Evolutionary conservation across 306 rosid genomes (phyloP).

Genomic region (Aeschynomene evenia): DNA sequence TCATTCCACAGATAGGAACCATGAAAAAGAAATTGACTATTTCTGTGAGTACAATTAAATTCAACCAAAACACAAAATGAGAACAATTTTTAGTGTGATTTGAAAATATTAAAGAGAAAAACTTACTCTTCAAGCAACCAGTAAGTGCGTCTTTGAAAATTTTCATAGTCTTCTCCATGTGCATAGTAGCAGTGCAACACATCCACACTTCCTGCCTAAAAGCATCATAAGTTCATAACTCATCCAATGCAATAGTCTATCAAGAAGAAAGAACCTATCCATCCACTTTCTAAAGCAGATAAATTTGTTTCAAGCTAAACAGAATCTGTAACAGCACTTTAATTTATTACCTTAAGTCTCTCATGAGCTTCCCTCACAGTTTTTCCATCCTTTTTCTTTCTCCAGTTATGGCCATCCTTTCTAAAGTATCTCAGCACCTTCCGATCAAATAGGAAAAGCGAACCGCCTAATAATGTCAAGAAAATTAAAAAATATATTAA

Average conservation of each 20-base stretch:
- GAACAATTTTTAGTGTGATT: not conserved
- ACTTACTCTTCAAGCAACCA: constrained; percentile 97
- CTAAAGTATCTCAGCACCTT: constrained; percentile 87
- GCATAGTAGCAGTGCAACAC: constrained; percentile 90
- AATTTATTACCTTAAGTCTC: constrained; percentile 69
- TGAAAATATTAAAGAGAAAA: constrained; percentile 21
- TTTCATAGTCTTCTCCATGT: constrained; percentile 82
- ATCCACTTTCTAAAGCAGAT: constrained; percentile 20
- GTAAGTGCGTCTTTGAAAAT: constrained; percentile 83
- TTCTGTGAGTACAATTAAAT: constrained; percentile 12
- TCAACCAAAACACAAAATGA: constrained; percentile 24
- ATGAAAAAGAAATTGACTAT: constrained; percentile 19
- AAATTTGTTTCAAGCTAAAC: constrained; percentile 1
- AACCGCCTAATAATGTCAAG: constrained; percentile 75
- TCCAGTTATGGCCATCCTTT: constrained; percentile 94
- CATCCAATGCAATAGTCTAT: constrained; percentile 18
- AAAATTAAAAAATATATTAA: constrained; percentile 21
- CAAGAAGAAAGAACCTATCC: constrained; percentile 8
- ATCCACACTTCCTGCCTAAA: constrained; percentile 78
- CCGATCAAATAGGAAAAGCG: constrained; percentile 88
- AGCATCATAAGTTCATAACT: not conserved
- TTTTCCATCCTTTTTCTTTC: constrained; percentile 95
- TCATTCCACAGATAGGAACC: constrained; percentile 8
- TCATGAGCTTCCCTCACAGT: constrained; percentile 94
- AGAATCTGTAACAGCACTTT: constrained; percentile 5